phyloP scores from a whole-genome alignment of 2,329 filamentous ascomycete genomes.

The Stromatinia cepivora region DNA sequence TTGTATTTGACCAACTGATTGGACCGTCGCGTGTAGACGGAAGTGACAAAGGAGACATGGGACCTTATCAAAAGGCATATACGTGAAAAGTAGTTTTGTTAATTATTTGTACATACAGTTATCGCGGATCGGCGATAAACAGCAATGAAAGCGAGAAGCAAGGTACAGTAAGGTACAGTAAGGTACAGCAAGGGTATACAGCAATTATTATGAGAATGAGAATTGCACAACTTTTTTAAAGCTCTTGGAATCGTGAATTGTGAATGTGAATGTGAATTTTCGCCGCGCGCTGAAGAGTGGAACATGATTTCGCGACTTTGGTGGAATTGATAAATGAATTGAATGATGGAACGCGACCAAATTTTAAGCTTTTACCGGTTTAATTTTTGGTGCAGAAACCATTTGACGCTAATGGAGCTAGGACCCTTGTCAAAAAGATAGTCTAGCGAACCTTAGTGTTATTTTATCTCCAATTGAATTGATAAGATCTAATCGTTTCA shows the following conservation, averaged over 20 bases:
- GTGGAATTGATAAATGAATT: neutral
- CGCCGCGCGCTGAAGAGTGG: conserved; percentile 8
- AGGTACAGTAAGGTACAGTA: conserved; percentile 13
- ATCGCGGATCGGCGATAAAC: conserved; percentile 37
- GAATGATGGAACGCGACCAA: conserved; percentile 16
- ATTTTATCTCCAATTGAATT: neutral
- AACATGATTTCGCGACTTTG: conserved; percentile 18
- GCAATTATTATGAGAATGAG: conserved; percentile 1
- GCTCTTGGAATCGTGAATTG: conserved; percentile 2
- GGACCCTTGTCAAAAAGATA: neutral
- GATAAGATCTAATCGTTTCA: neutral
- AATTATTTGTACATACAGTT: conserved; percentile 34
- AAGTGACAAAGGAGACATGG: conserved; percentile 48
- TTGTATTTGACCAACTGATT: conserved; percentile 19
- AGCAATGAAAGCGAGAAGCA: conserved; percentile 11
- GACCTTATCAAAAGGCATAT: conserved; percentile 32
- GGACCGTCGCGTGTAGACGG: conserved; percentile 27
- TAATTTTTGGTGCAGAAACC: neutral
- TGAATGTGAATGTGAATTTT: neutral
- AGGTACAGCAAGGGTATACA: conserved; percentile 17
- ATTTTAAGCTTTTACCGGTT: neutral
- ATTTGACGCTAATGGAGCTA: conserved; percentile 2
- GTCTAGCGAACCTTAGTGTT: neutral
- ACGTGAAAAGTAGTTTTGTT: conserved; percentile 20
- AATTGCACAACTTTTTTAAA: conserved; percentile 13